Percentiles rank a stretch among this genome's conserved stretches.
Conservation (phyloP, 139 green algal genomes). For the Coelastrella sp. region DNA sequence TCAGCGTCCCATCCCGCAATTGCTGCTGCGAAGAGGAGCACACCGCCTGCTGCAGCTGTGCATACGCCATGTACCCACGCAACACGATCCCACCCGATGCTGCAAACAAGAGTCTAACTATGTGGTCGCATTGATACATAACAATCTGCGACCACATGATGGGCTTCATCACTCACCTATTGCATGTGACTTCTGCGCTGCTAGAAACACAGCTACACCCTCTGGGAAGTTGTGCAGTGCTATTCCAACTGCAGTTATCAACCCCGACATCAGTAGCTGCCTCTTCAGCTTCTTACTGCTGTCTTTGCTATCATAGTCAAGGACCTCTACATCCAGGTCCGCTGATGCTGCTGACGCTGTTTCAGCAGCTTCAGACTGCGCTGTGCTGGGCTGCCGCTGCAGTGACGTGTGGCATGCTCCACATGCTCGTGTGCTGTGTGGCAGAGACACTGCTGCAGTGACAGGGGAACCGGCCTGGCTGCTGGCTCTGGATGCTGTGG, state of each 20-base stretch:
- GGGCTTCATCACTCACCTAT: slow-evolving; percentile 22
- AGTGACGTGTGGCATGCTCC: background rate
- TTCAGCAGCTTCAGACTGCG: background rate
- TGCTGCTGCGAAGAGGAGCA: no score
- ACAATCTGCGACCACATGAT: no score
- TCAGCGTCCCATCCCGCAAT: no score
- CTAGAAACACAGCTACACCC: slow-evolving; percentile 76
- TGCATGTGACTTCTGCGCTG: slow-evolving; percentile 66
- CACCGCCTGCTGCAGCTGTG: no score
- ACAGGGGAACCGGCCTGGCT: background rate
- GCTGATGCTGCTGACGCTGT: background rate
- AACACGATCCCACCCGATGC: background rate
- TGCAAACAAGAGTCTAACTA: background rate
- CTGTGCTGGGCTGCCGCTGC: background rate
- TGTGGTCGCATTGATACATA: background rate
- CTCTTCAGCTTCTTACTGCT: slow-evolving; percentile 38
- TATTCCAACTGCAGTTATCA: slow-evolving; percentile 88
- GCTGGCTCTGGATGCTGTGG: background rate
- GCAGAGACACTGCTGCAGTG: background rate
- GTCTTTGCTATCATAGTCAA: background rate
- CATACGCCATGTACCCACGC: no score
- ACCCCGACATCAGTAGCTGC: slow-evolving; percentile 68
- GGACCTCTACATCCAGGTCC: background rate
- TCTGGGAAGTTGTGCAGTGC: slow-evolving; percentile 92
- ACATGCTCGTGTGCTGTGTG: background rate